A percentile compares a stretch with the other conserved stretches of the same genome.
These are phyloP conservation scores for Capsicum baccatum DNA, from an alignment of 257 asterid genomes.

Conservation along the genomic window DNA sequence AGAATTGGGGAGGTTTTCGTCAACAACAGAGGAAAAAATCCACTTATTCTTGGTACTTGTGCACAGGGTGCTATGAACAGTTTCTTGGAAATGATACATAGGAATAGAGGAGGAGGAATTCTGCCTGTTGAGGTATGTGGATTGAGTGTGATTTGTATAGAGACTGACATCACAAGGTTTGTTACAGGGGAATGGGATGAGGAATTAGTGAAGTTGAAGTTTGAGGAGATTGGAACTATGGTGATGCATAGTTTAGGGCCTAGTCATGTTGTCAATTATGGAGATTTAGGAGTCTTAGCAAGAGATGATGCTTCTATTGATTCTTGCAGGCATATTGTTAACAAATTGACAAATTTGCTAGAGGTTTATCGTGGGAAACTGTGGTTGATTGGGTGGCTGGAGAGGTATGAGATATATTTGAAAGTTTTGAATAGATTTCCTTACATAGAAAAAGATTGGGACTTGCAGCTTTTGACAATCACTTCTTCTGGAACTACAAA, in stretches of 20 bases:
- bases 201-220: slow-evolving; percentile 49
- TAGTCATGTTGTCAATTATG: slow-evolving; percentile 63
- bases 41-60: slow-evolving; percentile 70
- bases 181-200: slow-evolving; percentile 62
- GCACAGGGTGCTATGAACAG: slow-evolving; percentile 57
- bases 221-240: slow-evolving; percentile 54
- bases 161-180: slow-evolving; percentile 58
- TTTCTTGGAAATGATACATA: slow-evolving; percentile 59
- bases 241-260: slow-evolving; percentile 42
- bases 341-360: slow-evolving; percentile 49
- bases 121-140: slow-evolving; percentile 60
- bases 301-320: slow-evolving; percentile 46
- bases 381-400: slow-evolving; percentile 74
- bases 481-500: slow-evolving; percentile 53
- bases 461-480: slow-evolving; percentile 71
- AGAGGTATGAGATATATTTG: slow-evolving; percentile 62
- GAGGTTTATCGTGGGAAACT: slow-evolving; percentile 50
- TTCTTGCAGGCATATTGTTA: slow-evolving; percentile 53
- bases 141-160: slow-evolving; percentile 54
- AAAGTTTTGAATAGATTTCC: slow-evolving; percentile 71
- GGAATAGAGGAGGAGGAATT: slow-evolving; percentile 39
- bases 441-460: slow-evolving; percentile 75
- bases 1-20: slow-evolving; percentile 70
- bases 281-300: slow-evolving; percentile 58
- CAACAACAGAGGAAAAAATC: slow-evolving; percentile 60